These are phyloP conservation scores for Neurospora africana DNA, from an alignment of 495 filamentous ascomycete species.

Conservation along the genomic window DNA sequence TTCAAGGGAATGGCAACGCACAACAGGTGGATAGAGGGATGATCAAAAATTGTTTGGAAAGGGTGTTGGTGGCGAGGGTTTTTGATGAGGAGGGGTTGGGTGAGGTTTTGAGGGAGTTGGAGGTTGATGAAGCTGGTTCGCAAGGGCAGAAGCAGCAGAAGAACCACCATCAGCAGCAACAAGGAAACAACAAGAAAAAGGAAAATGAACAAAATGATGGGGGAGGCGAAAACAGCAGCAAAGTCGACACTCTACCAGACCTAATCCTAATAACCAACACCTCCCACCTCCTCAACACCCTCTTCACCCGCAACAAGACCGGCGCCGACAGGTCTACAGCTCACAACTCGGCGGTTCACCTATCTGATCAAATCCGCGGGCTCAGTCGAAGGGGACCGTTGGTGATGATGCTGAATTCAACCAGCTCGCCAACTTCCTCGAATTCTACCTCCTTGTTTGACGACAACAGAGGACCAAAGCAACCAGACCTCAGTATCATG, in stretches of 20 bases:
- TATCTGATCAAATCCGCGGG: constrained; percentile 24
- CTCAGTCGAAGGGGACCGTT: constrained; percentile 22
- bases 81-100: constrained; percentile 50
- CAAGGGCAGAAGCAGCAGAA: background rate
- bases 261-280: constrained; percentile 34
- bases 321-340: constrained; percentile 23
- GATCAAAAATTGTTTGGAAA: constrained; percentile 33
- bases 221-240: background rate
- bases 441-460: background rate
- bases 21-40: background rate
- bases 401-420: constrained; percentile 34
- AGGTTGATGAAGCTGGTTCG: too few species aligned
- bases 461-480: background rate
- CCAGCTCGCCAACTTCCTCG: constrained; percentile 3
- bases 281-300: constrained; percentile 27
- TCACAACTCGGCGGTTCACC: constrained; percentile 22
- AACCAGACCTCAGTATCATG: constrained; percentile 13
- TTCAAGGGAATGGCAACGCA: constrained; percentile 3
- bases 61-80: constrained; percentile 43
- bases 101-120: constrained; percentile 43
- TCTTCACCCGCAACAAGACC: constrained; percentile 21
- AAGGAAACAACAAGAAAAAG: background rate
- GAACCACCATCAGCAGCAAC: background rate
- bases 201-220: background rate
- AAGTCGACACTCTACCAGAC: constrained; percentile 13